These are phyloP conservation scores for Suillus fuscotomentosus DNA, from an alignment of 768 basidiomycete genomes.

Conservation along the genomic window DNA sequence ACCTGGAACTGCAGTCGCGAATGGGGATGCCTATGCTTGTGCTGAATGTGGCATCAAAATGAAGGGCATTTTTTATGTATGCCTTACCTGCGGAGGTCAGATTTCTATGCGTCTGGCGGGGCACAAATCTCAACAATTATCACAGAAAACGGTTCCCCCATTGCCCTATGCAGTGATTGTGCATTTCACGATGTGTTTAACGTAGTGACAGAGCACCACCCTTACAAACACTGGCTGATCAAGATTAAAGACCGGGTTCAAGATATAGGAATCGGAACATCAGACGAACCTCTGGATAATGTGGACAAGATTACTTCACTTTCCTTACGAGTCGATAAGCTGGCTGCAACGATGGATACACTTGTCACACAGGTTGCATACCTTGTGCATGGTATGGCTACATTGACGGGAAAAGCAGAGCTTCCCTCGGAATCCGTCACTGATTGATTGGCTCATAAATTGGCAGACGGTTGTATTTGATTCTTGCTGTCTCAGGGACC, in stretches of 20 bases:
- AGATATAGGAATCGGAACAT: background rate
- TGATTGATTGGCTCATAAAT: background rate
- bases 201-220: background rate
- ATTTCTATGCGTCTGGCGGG: background rate
- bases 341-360: background rate
- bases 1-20: background rate
- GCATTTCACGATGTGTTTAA: background rate
- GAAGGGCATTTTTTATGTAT: background rate
- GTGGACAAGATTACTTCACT: background rate
- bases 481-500: background rate
- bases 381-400: background rate
- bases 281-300: background rate
- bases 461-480: background rate
- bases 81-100: background rate
- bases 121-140: background rate
- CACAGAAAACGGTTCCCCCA: background rate
- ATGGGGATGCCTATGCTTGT: background rate
- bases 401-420: background rate
- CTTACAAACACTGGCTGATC: background rate
- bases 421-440: background rate
- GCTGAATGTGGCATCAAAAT: background rate
- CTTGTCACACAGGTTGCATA: background rate
- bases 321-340: background rate
- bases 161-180: background rate
- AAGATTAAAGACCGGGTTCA: background rate